These are phyloP conservation scores for Trifolium fragiferum DNA, from an alignment of 306 rosid genomes.

Conservation along the genomic window DNA sequence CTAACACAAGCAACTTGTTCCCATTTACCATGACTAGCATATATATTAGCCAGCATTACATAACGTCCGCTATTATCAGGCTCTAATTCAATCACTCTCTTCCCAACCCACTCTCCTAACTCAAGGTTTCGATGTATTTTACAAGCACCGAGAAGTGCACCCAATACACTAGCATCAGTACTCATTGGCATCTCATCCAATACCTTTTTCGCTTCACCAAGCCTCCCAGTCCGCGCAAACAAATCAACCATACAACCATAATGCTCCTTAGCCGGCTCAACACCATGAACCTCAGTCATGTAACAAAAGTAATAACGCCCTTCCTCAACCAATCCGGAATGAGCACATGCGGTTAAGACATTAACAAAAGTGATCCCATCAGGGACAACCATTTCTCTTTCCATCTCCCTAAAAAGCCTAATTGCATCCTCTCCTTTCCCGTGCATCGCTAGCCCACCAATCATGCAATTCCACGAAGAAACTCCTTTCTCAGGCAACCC, in stretches of 20 bases:
- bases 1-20: neutral
- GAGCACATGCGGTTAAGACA: neutral
- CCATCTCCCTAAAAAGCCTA: neutral
- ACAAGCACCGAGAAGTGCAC: neutral
- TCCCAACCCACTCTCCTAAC: neutral
- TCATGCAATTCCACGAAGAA: neutral
- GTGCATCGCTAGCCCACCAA: neutral
- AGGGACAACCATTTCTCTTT: neutral
- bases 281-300: neutral
- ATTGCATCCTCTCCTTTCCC: conserved; percentile 3
- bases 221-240: neutral
- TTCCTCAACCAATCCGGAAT: neutral
- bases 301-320: conserved; percentile 1
- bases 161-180: neutral
- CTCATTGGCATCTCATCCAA: conserved; percentile 8
- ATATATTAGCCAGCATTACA: conserved; percentile 1
- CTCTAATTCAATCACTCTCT: conserved; percentile 13
- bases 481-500: neutral
- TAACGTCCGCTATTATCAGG: neutral
- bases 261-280: conserved; percentile 12
- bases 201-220: neutral
- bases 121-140: neutral
- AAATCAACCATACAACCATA: neutral
- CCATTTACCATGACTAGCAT: neutral
- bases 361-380: neutral